Evolutionary conservation across 768 basidiomycete genomes (phyloP), one percentile per base, ranked within the genome.

Genomic region (Myochromella boudieri): DNA sequence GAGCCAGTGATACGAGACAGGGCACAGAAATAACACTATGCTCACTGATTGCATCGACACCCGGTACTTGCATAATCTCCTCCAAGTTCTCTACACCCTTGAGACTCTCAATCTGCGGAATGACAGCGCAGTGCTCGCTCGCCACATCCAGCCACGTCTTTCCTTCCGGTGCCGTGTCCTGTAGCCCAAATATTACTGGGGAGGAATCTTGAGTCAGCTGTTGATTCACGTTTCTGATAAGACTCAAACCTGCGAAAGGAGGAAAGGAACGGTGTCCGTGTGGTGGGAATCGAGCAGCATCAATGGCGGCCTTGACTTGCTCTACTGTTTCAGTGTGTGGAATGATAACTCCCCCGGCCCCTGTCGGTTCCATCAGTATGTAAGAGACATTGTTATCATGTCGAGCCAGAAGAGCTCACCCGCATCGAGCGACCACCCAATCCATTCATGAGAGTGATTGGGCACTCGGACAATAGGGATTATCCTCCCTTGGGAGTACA

Each of bases 291-390:
- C 44, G 36, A 2, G 38, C 38, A 27, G 38, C 46, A 5, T 21
- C 21, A 17, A 47, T 47, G 31, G 46, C 21, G 1, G 38, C 21
- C 17, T 47, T 20, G 3, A 47, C 38, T 34, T 47, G 46, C 17
- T 47, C 46, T 1, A 47, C 44, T 14, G 44, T 46, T n/a, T 46
- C 44, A 3, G 44, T 46, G 28, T 46, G 44, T 2, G 44, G 44
- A 11, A 41, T 26, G 10, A 47, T 24, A 1, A 47, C 22, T 9
- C 46, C 46, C 10, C 44, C 44, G 1, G 44, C 44, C 6, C 44
- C 44, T 46, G 15, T 38, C 17, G 4, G 9, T 14, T 26, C 9
- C 22, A n/a, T 14, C 25, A 42, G 17, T 18, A 21, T 21, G 5
- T 33, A 10, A 31, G 22, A n/a, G 14, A 24, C 15, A 31, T 29